Conservation (phyloP, 164 flowering plant species). For the Chloranthus sessilifolius region DNA sequence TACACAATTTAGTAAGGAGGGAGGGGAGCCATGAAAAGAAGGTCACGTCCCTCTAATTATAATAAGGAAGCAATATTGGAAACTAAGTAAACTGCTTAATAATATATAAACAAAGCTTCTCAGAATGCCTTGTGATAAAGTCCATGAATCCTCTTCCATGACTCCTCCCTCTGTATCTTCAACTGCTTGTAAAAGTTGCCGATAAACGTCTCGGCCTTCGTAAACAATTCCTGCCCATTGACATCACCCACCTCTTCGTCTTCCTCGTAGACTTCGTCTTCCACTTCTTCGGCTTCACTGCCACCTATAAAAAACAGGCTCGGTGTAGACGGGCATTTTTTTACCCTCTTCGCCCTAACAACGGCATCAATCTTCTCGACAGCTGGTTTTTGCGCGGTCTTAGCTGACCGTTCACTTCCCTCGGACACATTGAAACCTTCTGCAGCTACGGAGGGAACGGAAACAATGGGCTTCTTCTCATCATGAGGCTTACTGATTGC, state of each 20-base stretch:
- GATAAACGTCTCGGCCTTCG: constrained; percentile 65
- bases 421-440: constrained; percentile 1
- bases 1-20: no score
- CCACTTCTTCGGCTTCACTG: constrained; percentile 25
- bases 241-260: constrained; percentile 25
- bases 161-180: constrained; percentile 83
- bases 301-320: constrained; percentile 56
- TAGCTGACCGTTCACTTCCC: constrained; percentile 5
- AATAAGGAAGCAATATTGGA: no score
- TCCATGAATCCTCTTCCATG: constrained; percentile 64
- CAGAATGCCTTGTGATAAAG: constrained; percentile 47
- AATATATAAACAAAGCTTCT: constrained; percentile 3
- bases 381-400: constrained; percentile 23
- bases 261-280: constrained; percentile 13
- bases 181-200: constrained; percentile 73
- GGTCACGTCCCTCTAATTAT: no score
- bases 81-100: no score
- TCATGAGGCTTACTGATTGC: constrained; percentile 25
- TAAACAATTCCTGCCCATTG: constrained; percentile 50
- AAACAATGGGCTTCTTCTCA: constrained; percentile 18
- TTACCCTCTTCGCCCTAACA: constrained; percentile 26
- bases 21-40: no score
- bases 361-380: constrained; percentile 24
- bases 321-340: constrained; percentile 56
- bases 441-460: constrained; percentile 5